Evolutionary conservation across 176 grass and related monocot species (phyloP).

Genomic region (Juncus inflexus): DNA sequence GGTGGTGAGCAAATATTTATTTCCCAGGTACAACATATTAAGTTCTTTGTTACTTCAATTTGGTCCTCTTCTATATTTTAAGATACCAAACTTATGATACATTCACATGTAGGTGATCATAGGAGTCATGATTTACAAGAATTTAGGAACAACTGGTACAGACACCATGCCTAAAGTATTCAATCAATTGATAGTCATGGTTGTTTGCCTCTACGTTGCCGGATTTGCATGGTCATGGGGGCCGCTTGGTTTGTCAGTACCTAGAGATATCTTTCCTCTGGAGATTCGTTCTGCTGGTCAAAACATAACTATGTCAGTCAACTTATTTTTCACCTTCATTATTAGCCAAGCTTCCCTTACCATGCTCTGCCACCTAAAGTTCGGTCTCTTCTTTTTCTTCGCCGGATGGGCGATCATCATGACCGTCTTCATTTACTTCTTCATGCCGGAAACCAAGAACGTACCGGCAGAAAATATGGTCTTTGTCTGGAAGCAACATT

Average conservation of each 20-base stretch:
- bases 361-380: constrained; percentile 19
- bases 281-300: constrained; percentile 20
- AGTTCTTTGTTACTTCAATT: not conserved
- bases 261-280: constrained; percentile 23
- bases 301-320: constrained; percentile 20
- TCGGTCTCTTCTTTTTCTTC: constrained; percentile 21
- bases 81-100: too few species aligned
- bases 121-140: constrained; percentile 35
- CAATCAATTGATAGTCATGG: constrained; percentile 23
- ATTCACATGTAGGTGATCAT: too few species aligned
- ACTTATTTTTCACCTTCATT: constrained; percentile 16
- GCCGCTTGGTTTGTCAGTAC: constrained; percentile 19
- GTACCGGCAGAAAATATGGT: constrained; percentile 24
- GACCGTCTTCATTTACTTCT: constrained; percentile 17
- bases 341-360: constrained; percentile 14
- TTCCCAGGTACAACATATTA: constrained; percentile 30
- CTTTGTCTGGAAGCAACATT: constrained; percentile 16
- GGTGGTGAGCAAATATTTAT: constrained; percentile 58
- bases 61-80: too few species aligned
- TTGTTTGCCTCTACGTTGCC: constrained; percentile 8
- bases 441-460: constrained; percentile 21
- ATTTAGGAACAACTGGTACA: not conserved
- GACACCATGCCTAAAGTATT: constrained; percentile 53
- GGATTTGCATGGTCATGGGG: constrained; percentile 27
- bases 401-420: constrained; percentile 16